phyloP scores from a whole-genome alignment of 139 green algal species.

The Zygnema cylindricum region DNA sequence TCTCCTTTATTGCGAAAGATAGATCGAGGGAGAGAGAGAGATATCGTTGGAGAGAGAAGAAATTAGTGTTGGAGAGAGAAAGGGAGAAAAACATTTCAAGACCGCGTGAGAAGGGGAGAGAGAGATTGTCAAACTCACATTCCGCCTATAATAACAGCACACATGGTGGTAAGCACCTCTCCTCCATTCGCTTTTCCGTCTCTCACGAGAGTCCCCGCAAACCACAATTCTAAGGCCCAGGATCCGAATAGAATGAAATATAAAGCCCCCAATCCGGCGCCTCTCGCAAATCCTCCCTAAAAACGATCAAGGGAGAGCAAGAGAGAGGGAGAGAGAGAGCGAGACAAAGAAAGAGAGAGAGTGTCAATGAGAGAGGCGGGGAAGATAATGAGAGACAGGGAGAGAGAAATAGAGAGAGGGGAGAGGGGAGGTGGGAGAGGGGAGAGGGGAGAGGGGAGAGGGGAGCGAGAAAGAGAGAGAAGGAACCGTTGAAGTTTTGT shows the following conservation, averaged over 20 bases:
- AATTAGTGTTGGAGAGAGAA: no score
- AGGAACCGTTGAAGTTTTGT: no score
- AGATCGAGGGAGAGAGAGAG: no score
- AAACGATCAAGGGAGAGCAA: not conserved
- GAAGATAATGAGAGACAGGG: not conserved
- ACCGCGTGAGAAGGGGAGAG: no score
- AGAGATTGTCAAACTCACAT: no score
- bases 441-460: not conserved
- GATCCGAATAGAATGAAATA: slow-evolving; percentile 74
- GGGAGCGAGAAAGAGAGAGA: not conserved
- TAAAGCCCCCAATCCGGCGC: slow-evolving; percentile 53
- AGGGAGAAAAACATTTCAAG: no score
- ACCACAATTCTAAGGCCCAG: slow-evolving; percentile 78
- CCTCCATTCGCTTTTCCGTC: slow-evolving; percentile 34
- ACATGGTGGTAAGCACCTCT: slow-evolving; percentile 49
- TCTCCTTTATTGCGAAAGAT: no score
- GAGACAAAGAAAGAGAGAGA: not conserved
- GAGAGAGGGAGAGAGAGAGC: no score
- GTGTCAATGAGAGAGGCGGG: not conserved
- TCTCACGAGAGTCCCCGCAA: slow-evolving; percentile 44
- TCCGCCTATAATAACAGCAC: no score
- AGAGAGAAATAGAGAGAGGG: no score
- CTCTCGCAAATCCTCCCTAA: slow-evolving; percentile 39
- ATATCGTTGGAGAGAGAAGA: no score
- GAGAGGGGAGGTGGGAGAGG: no score